Evolutionary conservation across 306 rosid genomes (phyloP).

Genomic region (Fragaria ananassa): DNA sequence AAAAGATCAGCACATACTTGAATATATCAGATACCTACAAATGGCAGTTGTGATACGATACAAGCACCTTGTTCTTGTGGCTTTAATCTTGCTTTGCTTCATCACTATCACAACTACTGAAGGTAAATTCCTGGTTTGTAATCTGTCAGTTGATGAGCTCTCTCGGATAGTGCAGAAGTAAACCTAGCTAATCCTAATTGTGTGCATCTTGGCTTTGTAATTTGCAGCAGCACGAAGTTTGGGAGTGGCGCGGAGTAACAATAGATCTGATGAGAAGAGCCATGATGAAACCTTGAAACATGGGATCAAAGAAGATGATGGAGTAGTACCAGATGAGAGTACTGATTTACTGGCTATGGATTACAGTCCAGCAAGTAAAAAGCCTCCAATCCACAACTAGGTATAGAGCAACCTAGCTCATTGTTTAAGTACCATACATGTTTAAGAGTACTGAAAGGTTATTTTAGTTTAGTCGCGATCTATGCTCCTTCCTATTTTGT

Average conservation of each 20-base stretch:
- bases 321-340: slow-evolving; percentile 17
- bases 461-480: not conserved
- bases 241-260: slow-evolving; percentile 27
- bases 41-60: slow-evolving; percentile 29
- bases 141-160: not conserved
- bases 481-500: not conserved
- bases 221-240: slow-evolving; percentile 48
- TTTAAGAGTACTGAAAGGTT: not conserved
- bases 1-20: not conserved
- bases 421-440: not conserved
- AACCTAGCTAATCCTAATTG: not conserved
- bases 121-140: slow-evolving; percentile 37
- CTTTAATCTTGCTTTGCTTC: slow-evolving; percentile 55
- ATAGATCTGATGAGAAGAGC: slow-evolving; percentile 24
- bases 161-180: not conserved
- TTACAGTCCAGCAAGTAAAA: slow-evolving; percentile 71
- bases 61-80: slow-evolving; percentile 43
- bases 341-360: slow-evolving; percentile 67
- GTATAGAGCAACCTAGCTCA: too few species aligned
- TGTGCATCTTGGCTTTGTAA: not conserved
- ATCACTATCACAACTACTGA: slow-evolving; percentile 39
- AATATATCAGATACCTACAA: not conserved
- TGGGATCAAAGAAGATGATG: slow-evolving; percentile 12
- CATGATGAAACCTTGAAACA: slow-evolving; percentile 24
- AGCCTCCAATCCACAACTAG: slow-evolving; percentile 88